Conservation (phyloP, 208 protist species). For the Pavlovales sp. region DNA sequence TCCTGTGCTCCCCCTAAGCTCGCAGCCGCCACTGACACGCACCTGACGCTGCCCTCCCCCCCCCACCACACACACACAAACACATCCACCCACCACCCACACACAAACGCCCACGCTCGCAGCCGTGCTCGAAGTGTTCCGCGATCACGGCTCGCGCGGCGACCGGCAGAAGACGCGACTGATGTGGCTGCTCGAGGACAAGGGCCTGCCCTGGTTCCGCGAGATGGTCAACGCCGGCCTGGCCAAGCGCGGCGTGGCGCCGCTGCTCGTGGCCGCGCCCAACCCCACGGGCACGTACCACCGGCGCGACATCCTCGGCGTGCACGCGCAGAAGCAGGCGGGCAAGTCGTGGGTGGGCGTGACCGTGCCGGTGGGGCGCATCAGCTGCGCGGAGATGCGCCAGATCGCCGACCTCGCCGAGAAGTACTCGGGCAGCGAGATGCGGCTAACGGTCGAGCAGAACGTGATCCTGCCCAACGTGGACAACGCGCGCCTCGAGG, state of each 20-base stretch:
- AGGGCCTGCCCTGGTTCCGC: constrained; percentile 25
- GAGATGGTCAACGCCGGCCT: background rate
- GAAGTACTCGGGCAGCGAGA: constrained; percentile 21
- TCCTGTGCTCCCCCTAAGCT: no score
- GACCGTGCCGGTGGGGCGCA: constrained; percentile 37
- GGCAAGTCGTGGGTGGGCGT: constrained; percentile 38
- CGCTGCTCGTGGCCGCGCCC: background rate
- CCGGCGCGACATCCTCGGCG: constrained; percentile 14
- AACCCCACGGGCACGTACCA: background rate
- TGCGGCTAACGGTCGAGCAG: constrained; percentile 46
- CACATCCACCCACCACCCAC: no score
- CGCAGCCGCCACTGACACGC: no score
- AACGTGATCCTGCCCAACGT: constrained; percentile 47
- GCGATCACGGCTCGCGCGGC: constrained; percentile 41
- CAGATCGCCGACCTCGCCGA: constrained; percentile 27
- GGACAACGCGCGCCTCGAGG: background rate
- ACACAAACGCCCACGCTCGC: no score
- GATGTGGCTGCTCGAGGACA: constrained; percentile 46
- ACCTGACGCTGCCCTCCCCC: no score
- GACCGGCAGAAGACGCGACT: constrained; percentile 49
- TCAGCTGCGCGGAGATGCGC: constrained; percentile 3
- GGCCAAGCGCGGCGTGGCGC: background rate
- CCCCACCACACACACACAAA: no score
- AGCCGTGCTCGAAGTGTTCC: constrained; percentile 38
- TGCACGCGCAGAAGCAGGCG: constrained; percentile 15